Evolutionary conservation across 2,329 filamentous ascomycete species (phyloP), one percentile per base, ranked within the genome.

Genomic region (Blumeriella jaapii): DNA sequence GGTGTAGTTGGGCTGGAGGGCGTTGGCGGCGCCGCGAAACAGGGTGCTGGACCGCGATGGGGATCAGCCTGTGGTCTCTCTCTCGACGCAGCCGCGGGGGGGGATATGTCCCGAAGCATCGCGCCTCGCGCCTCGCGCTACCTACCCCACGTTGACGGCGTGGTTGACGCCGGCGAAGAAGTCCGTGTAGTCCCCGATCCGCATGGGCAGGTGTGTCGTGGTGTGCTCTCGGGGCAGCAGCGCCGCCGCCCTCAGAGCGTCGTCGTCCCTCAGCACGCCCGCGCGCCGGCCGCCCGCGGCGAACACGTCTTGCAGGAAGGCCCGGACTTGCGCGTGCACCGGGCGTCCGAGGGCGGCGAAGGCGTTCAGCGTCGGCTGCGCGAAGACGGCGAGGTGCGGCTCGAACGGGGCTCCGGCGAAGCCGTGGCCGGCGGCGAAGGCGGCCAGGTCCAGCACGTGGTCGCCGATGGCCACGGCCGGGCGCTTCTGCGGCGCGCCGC

Each of bases 91-190:
- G 17, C 5, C 6, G n/a, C 6, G 16, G 1, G 18, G 11, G 22
- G 22, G n/a, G 31, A 28, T 18, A 24, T 40, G n/a, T n/a, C n/a
- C n/a, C n/a, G n/a, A n/a, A n/a, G n/a, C n/a, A n/a, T n/a, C n/a
- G n/a, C n/a, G n/a, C n/a, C n/a, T n/a, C n/a, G n/a, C n/a, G n/a
- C n/a, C n/a, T n/a, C n/a, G n/a, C n/a, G n/a, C n/a, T n/a, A n/a
- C n/a, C n/a, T n/a, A 45, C 35, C 52, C 52, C 35, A 49, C 48
- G 36, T 78, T 79, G 60, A 74, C 78, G 12, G 83, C 83, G 59
- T 91, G 83, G 54, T 87, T 79, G 45, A 78, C 62, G 10, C 83
- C 83, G 7, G 79, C 82, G 53, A 84, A 91, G 62, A 91, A 91
- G 58, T 91, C 83, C 1, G 82, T 84, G 56, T 89, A 91, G 56